phyloP scores from a whole-genome alignment of 257 asterid species.

The Echium plantagineum region DNA sequence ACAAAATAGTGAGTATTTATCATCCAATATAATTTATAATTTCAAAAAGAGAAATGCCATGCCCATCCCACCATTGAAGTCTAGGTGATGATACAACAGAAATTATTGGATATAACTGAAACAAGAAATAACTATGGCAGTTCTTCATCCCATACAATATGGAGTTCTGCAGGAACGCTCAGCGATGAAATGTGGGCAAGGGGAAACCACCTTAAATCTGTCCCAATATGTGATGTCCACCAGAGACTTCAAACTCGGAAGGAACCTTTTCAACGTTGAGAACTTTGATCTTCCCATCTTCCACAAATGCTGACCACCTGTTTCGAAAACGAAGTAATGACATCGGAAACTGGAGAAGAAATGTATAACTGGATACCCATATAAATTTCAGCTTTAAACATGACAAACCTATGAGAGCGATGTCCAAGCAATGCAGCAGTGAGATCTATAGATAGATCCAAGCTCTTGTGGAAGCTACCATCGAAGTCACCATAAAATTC shows the following conservation, averaged over 20 bases:
- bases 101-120: too few relatives aligned
- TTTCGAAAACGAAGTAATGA: background rate
- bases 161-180: background rate
- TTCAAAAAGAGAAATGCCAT: too few relatives aligned
- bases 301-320: conserved; percentile 97
- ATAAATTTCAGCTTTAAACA: background rate
- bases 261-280: conserved; percentile 80
- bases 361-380: background rate
- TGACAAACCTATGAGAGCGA: conserved; percentile 64
- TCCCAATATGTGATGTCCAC: conserved; percentile 63
- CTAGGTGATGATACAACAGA: too few relatives aligned
- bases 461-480: conserved; percentile 86
- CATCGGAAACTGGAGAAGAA: background rate
- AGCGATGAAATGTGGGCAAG: background rate
- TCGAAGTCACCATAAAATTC: conserved; percentile 96
- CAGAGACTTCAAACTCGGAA: conserved; percentile 77
- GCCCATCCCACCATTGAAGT: too few relatives aligned
- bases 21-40: too few relatives aligned
- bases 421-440: conserved; percentile 80
- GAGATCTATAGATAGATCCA: conserved; percentile 66
- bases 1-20: too few relatives aligned
- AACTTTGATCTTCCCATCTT: conserved; percentile 70
- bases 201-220: conserved; percentile 39
- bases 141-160: background rate
- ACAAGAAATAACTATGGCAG: too few relatives aligned